Evolutionary conservation across 73 alveolate genomes (phyloP), one percentile per base, ranked within the genome.

Genomic region (Paramecium sonneborni): DNA sequence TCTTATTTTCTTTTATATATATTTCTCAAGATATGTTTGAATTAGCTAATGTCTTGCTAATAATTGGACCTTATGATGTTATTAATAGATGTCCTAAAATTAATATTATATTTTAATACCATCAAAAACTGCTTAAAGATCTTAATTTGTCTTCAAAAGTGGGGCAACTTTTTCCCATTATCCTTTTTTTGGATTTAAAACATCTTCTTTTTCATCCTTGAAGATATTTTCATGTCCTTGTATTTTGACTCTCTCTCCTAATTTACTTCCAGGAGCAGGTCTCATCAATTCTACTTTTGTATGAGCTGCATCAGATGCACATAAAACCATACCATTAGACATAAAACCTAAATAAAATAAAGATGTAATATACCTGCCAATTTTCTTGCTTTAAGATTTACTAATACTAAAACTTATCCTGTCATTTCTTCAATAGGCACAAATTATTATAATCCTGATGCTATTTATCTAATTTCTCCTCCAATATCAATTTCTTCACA

Each of bases 321-420:
- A 96, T 88, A 98, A 48, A 52, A 98, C 97, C 99, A 98, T 98
- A 9, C 99, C 99, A 90, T 97, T 95, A 20, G 98, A 93, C 69
- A 84, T 88, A 94, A 97, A 97, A 26, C 99, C 99, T 34, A 52
- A 41, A 38, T 9, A 5, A 28, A 23, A 5, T 3, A 3, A 62
- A 62, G 5, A 26, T 3, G 39, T 58, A 15, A n/a, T 7, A 21
- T 70, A 70, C 86, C 57, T 56, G 97, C 98, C 74, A 98, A 90
- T 88, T 97, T 97, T 90, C 98, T 95, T 35, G 98, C 95, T 95
- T 97, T 96, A 43, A 98, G 92, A 93, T 98, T 98, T 26, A 97
- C 98, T 34, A 96, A 92, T 15, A 97, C 99, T 44, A 97, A 96
- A 0, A 96, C 99, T 37, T 88, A 92, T 44, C 99, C 98, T 56